Conservation (phyloP, 2,329 filamentous ascomycete species). For the Reticulascus tulasneorum region DNA sequence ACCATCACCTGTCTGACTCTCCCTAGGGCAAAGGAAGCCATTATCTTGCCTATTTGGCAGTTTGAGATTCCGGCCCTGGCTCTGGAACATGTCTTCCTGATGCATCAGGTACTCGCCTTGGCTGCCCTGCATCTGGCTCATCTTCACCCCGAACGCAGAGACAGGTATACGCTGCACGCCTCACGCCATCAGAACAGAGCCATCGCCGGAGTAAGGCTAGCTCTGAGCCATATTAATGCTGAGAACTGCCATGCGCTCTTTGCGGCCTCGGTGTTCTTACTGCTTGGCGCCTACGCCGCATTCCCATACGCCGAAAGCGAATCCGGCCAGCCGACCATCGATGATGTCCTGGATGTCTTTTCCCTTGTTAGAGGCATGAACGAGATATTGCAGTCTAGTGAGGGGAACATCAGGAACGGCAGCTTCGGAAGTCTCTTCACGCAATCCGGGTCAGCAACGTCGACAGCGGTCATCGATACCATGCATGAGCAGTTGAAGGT, state of each 20-base stretch:
- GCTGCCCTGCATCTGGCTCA: constrained; percentile 25
- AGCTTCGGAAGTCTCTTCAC: constrained; percentile 18
- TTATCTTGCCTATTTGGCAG: constrained; percentile 26
- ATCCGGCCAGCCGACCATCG: constrained; percentile 22
- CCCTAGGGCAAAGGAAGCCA: constrained; percentile 19
- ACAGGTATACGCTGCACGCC: constrained; percentile 20
- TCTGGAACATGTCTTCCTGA: constrained; percentile 21
- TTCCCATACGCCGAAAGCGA: too few species aligned
- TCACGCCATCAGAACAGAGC: constrained; percentile 29
- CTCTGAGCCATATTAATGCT: constrained; percentile 19
- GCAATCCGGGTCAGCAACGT: constrained; percentile 2
- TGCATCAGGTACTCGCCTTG: constrained; percentile 28
- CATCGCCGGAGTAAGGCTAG: constrained; percentile 23
- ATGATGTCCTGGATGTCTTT: constrained; percentile 28
- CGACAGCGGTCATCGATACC: constrained; percentile 7
- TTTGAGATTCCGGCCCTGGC: constrained; percentile 21
- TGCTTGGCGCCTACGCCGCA: constrained; percentile 26
- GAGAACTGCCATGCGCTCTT: constrained; percentile 30
- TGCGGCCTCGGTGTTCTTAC: constrained; percentile 24
- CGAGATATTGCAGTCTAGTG: constrained; percentile 22
- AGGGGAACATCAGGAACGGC: constrained; percentile 15
- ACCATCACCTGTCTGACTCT: constrained; percentile 24
- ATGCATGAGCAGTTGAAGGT: constrained; percentile 1
- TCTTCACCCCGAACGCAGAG: constrained; percentile 19
- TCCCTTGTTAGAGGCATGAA: constrained; percentile 26